These are phyloP conservation scores for Entamoeba invadens DNA, from an alignment of 208 protist species.

Conservation along the genomic window DNA sequence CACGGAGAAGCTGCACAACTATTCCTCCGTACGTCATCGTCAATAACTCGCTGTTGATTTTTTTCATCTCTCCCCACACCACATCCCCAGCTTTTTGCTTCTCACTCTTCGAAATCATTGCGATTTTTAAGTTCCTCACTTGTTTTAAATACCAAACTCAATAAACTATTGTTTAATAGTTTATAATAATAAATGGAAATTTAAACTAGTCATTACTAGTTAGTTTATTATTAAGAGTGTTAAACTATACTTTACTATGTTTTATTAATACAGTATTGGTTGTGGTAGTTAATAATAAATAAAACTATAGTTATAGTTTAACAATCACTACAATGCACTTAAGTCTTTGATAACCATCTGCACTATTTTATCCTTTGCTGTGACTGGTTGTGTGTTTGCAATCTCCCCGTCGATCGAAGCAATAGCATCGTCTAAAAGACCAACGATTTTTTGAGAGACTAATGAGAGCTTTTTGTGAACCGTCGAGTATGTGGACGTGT, in stretches of 20 bases:
- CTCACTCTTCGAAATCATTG: background rate
- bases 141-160: too few species aligned
- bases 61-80: background rate
- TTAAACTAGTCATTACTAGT: background rate
- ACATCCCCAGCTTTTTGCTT: background rate
- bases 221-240: too few species aligned
- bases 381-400: background rate
- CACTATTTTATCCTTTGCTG: background rate
- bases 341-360: background rate
- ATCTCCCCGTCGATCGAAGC: background rate
- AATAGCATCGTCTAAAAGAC: background rate
- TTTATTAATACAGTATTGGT: too few species aligned
- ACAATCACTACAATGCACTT: background rate
- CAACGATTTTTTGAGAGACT: background rate
- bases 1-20: background rate
- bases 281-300: too few species aligned
- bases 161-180: background rate
- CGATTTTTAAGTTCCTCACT: too few species aligned
- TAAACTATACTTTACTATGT: too few species aligned
- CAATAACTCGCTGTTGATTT: background rate
- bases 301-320: background rate
- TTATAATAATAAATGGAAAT: background rate
- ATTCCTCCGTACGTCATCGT: background rate
- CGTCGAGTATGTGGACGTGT: background rate
- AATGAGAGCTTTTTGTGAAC: background rate